Evolutionary conservation across 2,329 filamentous ascomycete species (phyloP), one percentile per base, ranked within the genome.

Genomic region (Cadophora luteo-olivacea): DNA sequence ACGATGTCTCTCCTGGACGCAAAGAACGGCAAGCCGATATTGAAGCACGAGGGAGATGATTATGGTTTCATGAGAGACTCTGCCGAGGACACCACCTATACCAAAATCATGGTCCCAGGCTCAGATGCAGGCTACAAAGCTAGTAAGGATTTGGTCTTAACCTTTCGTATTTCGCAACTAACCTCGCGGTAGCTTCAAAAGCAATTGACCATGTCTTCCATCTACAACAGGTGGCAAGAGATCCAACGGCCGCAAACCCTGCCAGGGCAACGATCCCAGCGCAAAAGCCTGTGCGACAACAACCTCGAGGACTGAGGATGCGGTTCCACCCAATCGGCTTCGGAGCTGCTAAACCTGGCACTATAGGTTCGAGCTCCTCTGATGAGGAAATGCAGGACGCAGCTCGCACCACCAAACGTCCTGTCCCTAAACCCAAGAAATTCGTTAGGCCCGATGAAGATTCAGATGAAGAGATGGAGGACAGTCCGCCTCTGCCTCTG

Each of bases 241-340:
- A 79, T 69, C 71, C 64, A 12, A 67, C 63, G 25, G 36, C 49
- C 16, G 51, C 32, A 52, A 61, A 29, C 14, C 60, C 68, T 73
- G 78, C 69, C 60, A 66, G 79, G 67, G 79, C 82, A 29, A 83
- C 82, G 25, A 81, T 83, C 60, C 81, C 84, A 2, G 80, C 85
- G 4, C 81, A 84, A 67, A 87, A 82, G 68, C 78, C 84, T 1
- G 82, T 87, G 61, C 86, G 89, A 68, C 82, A 86, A 57, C 92
- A 94, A 77, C 91, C 92, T 1, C 84, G 86, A 74, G 90, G 88
- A 7, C 80, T 94, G 65, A 88, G 85, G 74, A 86, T 89, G 79
- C 87, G 91, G 41, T 93, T 87, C 78, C 85, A 85, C 65, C 91
- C 91, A 0, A 86, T 91, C 55, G 91, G 91, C 16, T 84, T 84